Evolutionary conservation across 2,329 filamentous ascomycete species (phyloP).

Genomic region (Capronia coronata): DNA sequence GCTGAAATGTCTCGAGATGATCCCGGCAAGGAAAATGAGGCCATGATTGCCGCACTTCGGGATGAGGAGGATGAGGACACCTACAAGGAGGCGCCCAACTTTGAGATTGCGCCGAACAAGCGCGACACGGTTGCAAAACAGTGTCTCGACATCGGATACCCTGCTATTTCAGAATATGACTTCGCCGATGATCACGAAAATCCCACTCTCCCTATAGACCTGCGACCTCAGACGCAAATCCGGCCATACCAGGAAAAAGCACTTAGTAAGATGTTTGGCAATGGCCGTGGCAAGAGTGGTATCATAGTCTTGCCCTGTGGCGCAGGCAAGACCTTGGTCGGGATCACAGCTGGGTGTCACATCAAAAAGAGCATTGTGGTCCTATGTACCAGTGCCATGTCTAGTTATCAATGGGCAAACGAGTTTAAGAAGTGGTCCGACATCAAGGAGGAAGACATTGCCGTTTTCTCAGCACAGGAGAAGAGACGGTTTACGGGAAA

Average conservation of each 20-base stretch:
- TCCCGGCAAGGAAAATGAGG: slow-evolving; percentile 20
- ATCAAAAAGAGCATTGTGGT: slow-evolving; percentile 96
- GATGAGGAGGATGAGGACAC: slow-evolving; percentile 77
- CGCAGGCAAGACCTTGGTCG: slow-evolving; percentile 92
- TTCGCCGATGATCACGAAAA: slow-evolving; percentile 88
- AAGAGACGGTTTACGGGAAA: slow-evolving; percentile 80
- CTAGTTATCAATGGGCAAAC: slow-evolving; percentile 89
- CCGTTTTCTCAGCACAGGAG: slow-evolving; percentile 88
- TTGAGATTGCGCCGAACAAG: slow-evolving; percentile 75
- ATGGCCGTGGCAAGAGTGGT: slow-evolving; percentile 91
- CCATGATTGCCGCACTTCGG: slow-evolving; percentile 56
- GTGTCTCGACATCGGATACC: slow-evolving; percentile 77
- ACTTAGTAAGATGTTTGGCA: slow-evolving; percentile 98
- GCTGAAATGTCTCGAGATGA: slow-evolving; percentile 27
- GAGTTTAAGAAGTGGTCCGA: slow-evolving; percentile 99
- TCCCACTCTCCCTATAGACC: slow-evolving; percentile 85
- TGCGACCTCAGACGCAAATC: slow-evolving; percentile 83
- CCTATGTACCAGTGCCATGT: slow-evolving; percentile 95
- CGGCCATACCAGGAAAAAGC: slow-evolving; percentile 95
- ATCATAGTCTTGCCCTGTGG: slow-evolving; percentile 96
- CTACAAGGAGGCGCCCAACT: slow-evolving; percentile 81
- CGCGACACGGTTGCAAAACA: slow-evolving; percentile 85
- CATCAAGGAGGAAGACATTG: slow-evolving; percentile 86
- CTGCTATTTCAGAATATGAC: slow-evolving; percentile 93
- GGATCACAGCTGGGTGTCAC: slow-evolving; percentile 96